Percentiles rank a stretch among this genome's conserved stretches.
Conservation (phyloP, 306 rosid species). For the Trichosanthes cucumerina region DNA sequence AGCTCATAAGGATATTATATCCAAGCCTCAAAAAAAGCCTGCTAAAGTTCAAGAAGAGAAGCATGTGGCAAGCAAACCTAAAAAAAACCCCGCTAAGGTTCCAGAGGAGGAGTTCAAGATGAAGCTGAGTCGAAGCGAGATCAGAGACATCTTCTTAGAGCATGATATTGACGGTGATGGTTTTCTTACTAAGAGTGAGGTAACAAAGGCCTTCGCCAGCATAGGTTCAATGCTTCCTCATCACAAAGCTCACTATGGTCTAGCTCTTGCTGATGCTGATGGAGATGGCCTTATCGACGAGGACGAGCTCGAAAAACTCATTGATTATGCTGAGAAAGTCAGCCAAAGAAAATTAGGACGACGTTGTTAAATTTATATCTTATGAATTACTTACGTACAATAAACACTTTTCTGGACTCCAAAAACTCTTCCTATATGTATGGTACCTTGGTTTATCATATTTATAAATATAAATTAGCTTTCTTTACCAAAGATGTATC, state of each 20-base stretch:
- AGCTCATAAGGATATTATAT: not conserved
- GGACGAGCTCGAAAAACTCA: slow-evolving; percentile 10
- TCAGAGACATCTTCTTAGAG: not conserved
- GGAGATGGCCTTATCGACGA: slow-evolving; percentile 15
- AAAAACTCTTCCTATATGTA: not conserved
- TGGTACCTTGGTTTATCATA: not conserved
- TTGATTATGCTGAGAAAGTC: slow-evolving; percentile 11
- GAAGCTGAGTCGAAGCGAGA: not conserved
- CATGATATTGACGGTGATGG: slow-evolving; percentile 4
- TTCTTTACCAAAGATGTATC: no score
- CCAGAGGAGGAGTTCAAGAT: not conserved
- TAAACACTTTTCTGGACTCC: not conserved
- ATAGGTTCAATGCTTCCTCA: not conserved
- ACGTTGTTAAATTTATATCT: not conserved
- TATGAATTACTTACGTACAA: not conserved
- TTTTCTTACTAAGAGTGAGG: not conserved
- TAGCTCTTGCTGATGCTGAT: slow-evolving; percentile 3
- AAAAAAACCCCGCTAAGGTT: not conserved
- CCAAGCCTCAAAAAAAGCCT: no score
- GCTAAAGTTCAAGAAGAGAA: no score
- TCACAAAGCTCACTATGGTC: not conserved
- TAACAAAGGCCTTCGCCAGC: not conserved
- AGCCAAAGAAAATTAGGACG: not conserved
- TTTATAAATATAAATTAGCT: no score
- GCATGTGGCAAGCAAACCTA: not conserved